Evolutionary conservation across 148 eudicot species (phyloP).

Genomic region (Fagopyrum esculentum): DNA sequence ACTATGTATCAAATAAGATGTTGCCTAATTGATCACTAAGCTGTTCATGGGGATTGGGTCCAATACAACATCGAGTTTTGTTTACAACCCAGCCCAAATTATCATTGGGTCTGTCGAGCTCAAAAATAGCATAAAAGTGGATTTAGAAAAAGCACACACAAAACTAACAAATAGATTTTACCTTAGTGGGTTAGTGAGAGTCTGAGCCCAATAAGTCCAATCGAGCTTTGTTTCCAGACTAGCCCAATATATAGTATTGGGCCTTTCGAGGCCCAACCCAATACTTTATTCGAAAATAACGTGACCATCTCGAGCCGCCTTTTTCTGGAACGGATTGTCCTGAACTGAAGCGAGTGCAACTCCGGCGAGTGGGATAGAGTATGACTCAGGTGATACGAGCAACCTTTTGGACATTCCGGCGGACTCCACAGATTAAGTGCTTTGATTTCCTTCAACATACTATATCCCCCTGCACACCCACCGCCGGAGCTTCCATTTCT

Average conservation of each 20-base stretch:
- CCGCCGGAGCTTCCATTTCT: constrained; percentile 5
- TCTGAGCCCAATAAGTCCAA: not conserved
- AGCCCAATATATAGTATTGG: not conserved
- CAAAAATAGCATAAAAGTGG: too few species aligned
- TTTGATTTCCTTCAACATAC: constrained; percentile 15
- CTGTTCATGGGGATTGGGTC: too few species aligned
- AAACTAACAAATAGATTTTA: too few species aligned
- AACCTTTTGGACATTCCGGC: constrained; percentile 21
- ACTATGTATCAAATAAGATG: too few species aligned
- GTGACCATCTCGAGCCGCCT: not conserved
- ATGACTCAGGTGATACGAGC: constrained; percentile 34
- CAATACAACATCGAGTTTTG: too few species aligned
- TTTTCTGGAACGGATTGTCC: not conserved
- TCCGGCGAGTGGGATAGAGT: constrained; percentile 2
- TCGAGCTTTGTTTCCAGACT: not conserved
- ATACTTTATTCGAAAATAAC: not conserved
- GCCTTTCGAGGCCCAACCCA: not conserved
- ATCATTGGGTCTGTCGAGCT: too few species aligned
- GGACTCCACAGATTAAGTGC: constrained; percentile 24
- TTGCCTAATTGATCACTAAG: too few species aligned
- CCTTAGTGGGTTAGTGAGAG: not conserved
- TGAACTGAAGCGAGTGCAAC: not conserved
- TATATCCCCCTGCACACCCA: constrained; percentile 11
- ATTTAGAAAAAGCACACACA: too few species aligned
- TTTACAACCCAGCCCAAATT: too few species aligned